Base-by-base conservation (phyloP, 164 flowering plant species). In the Umbilicus rupestris region DNA sequence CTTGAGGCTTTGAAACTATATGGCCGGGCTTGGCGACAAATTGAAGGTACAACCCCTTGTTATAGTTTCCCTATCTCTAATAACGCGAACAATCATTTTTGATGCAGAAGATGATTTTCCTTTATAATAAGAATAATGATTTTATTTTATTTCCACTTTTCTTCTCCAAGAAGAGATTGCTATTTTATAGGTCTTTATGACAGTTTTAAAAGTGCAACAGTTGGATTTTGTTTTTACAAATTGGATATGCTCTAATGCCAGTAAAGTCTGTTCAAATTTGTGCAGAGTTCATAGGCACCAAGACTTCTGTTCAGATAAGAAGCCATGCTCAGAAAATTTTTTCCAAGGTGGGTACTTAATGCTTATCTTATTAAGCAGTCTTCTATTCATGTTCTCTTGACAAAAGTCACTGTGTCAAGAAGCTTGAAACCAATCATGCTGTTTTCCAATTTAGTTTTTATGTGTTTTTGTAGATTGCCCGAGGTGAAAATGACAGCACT, bases 301-400 rank as follows among this genome's bases (percentile, higher is more conserved):
- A 83, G 77, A 83, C 86, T 68, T 82, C 86, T 31, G 82, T 80
- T 68, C 86, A 83, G 74, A 83, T 83, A 58, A 74, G 86, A 55
- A 83, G 84, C 64, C 86, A 83, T 79, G 86, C 86, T 59, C 84
- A 83, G 66, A 83, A 83, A 39, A 75, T 83, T 59, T 83, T 83
- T 63, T 66, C 81, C 35, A 83, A 80, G 86, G 86, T 83, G 70
- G 70, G 66, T 63, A 60, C 74, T 73, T 74, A 65, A 66, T 70
- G 28, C 70, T 57, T 49, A 65, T 66, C 35, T 19, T 60, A n/a
- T 30, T 29, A 31, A 29, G 10, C 11, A n/a, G n/a, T 30, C 19
- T 7, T 16, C 11, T 33, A 60, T 19, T 30, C 39, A 60, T 58
- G 31, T 11, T 3, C 19, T 20, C 31, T 29, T 26, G 14, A 9